Conservation (phyloP, 345 rosid genomes). For the Salix caprea region DNA sequence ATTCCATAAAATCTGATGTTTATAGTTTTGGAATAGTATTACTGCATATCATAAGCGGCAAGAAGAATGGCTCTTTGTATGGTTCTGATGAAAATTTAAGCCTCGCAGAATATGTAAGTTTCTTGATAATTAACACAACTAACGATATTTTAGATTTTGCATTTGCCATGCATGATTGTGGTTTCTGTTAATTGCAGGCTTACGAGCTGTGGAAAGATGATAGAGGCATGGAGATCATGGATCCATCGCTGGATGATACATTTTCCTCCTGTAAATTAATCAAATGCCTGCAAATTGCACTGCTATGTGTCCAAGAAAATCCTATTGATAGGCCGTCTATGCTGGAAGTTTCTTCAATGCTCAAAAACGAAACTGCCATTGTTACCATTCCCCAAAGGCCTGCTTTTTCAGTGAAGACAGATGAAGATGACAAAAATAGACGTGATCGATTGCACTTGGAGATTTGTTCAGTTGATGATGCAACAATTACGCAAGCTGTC, state of each 20-base stretch:
- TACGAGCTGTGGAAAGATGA: conserved; percentile 22
- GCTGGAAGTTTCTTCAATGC: conserved; percentile 27
- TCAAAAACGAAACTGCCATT: conserved; percentile 9
- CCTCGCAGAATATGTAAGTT: too few relatives aligned
- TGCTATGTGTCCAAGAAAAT: conserved; percentile 32
- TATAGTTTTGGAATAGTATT: too few relatives aligned
- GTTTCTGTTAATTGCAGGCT: conserved; percentile 18
- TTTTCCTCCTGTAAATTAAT: conserved; percentile 10
- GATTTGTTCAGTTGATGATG: too few relatives aligned
- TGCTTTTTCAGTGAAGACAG: conserved; percentile 19
- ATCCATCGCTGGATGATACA: conserved; percentile 27
- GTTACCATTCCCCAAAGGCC: conserved; percentile 25
- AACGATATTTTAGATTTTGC: too few relatives aligned
- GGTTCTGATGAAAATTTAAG: too few relatives aligned
- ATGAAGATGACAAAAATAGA: neutral
- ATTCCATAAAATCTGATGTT: too few relatives aligned
- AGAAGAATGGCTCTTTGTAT: too few relatives aligned
- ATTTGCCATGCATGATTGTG: neutral
- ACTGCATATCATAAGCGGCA: too few relatives aligned
- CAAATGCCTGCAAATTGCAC: conserved; percentile 31
- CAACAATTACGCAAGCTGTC: too few relatives aligned
- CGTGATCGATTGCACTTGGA: too few relatives aligned
- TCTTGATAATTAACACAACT: too few relatives aligned
- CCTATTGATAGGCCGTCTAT: conserved; percentile 30
- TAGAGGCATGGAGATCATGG: conserved; percentile 24